A percentile compares a stretch with the other conserved stretches of the same genome.
phyloP scores from a whole-genome alignment of 495 filamentous ascomycete genomes.

The Coniosporium apollinis region DNA sequence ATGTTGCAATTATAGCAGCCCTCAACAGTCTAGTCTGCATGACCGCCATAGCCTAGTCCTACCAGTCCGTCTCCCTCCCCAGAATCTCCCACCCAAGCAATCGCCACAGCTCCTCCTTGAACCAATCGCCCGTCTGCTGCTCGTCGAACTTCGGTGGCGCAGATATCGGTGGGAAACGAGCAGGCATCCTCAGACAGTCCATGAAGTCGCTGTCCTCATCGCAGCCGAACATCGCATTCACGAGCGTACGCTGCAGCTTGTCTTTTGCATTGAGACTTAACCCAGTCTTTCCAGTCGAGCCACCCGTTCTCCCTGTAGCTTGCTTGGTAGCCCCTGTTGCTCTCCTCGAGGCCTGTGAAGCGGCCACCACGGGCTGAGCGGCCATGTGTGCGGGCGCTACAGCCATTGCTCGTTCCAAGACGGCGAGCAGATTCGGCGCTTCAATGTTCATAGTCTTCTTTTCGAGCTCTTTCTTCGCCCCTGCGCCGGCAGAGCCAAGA shows the following conservation, averaged over 20 bases:
- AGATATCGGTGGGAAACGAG: conserved; percentile 3
- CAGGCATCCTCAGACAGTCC: conserved; percentile 20
- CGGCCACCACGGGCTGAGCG: too few relatives aligned
- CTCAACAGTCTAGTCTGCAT: too few relatives aligned
- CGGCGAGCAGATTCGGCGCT: conserved; percentile 14
- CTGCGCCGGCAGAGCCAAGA: background rate
- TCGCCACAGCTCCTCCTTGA: conserved; percentile 19
- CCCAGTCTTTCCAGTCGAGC: conserved; percentile 4
- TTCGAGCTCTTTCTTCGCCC: conserved; percentile 4
- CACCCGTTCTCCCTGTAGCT: conserved; percentile 1
- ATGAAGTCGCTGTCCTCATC: conserved; percentile 13
- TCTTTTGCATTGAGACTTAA: conserved; percentile 16
- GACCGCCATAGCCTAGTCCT: too few relatives aligned
- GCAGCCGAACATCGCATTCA: conserved; percentile 18
- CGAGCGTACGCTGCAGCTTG: conserved; percentile 20
- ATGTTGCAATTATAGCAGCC: too few relatives aligned
- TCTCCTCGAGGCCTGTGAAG: background rate
- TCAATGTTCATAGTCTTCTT: conserved; percentile 10
- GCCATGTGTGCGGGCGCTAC: conserved; percentile 17
- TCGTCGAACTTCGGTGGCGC: conserved; percentile 14
- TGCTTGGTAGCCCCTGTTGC: conserved; percentile 2
- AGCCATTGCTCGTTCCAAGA: conserved; percentile 16
- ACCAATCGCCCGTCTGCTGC: conserved; percentile 19
- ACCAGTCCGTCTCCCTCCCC: conserved; percentile 11
- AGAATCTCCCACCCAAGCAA: conserved; percentile 23